These are phyloP conservation scores for Phialemoniopsis sp. DNA, from an alignment of 2,329 filamentous ascomycete genomes.

Conservation along the genomic window DNA sequence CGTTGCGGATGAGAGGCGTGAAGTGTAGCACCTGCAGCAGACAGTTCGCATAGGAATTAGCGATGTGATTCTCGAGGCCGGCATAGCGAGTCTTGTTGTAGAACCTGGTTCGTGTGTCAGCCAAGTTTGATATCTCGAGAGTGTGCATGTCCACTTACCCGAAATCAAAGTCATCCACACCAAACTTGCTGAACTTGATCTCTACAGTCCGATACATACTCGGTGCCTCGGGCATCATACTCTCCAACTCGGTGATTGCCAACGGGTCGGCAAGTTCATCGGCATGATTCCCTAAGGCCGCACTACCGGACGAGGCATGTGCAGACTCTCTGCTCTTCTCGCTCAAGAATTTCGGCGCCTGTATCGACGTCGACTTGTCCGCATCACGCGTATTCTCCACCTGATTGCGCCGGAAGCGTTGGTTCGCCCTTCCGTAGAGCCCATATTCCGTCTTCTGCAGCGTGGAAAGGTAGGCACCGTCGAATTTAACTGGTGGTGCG, in stretches of 20 bases:
- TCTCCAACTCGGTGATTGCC: slow-evolving; percentile 66
- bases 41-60: slow-evolving; percentile 93
- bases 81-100: slow-evolving; percentile 94
- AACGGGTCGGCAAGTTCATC: slow-evolving; percentile 62
- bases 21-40: slow-evolving; percentile 89
- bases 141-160: slow-evolving; percentile 48
- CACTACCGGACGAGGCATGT: slow-evolving; percentile 36
- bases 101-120: slow-evolving; percentile 53
- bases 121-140: neutral
- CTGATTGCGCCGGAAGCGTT: slow-evolving; percentile 74
- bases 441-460: slow-evolving; percentile 73
- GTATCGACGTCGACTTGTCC: slow-evolving; percentile 58
- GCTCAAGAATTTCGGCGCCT: slow-evolving; percentile 87
- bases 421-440: slow-evolving; percentile 72
- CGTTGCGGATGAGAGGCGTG: slow-evolving; percentile 80
- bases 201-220: slow-evolving; percentile 90
- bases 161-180: slow-evolving; percentile 99
- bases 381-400: slow-evolving; percentile 69
- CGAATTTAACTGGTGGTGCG: slow-evolving; percentile 72
- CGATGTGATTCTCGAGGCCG: slow-evolving; percentile 91
- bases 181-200: slow-evolving; percentile 98
- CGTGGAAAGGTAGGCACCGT: slow-evolving; percentile 63
- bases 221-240: slow-evolving; percentile 76
- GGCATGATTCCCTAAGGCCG: slow-evolving; percentile 32
- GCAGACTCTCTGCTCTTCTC: slow-evolving; percentile 76